Evolutionary conservation across 768 basidiomycete species (phyloP).

Genomic region (Naganishia vishniacii): DNA sequence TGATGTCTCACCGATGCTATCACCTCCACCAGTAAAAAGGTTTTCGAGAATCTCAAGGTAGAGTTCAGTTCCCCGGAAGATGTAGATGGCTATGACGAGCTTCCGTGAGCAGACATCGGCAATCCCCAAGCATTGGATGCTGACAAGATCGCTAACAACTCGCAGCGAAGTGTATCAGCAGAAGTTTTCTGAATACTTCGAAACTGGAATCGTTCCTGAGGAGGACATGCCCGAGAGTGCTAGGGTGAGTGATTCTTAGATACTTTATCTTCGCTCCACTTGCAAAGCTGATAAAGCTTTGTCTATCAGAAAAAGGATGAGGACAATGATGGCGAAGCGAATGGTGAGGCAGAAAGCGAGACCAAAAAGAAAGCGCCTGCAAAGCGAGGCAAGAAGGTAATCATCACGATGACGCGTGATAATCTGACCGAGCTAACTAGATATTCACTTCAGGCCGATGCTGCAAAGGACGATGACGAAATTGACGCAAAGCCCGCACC

Average conservation of each 20-base stretch:
- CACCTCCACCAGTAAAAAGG: constrained; percentile 19
- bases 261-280: not conserved
- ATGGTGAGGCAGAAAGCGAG: not conserved
- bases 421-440: too few species aligned
- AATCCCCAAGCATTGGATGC: not conserved
- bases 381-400: constrained; percentile 18
- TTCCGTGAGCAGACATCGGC: constrained; percentile 1
- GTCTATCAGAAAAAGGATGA: constrained; percentile 14
- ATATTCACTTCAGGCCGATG: constrained; percentile 14
- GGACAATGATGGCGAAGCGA: not conserved
- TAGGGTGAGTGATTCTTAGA: not conserved
- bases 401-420: too few species aligned
- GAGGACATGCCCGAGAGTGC: constrained; percentile 22
- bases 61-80: constrained; percentile 13
- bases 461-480: constrained; percentile 2
- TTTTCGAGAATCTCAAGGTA: constrained; percentile 23
- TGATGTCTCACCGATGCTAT: not conserved
- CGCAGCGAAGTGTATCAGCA: constrained; percentile 13
- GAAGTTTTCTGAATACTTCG: constrained; percentile 20
- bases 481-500: constrained; percentile 1
- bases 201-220: constrained; percentile 6
- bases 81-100: constrained; percentile 23
- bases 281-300: too few species aligned
- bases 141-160: not conserved
- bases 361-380: constrained; percentile 22